Evolutionary conservation across 768 basidiomycete species (phyloP), one percentile per base, ranked within the genome.

Genomic region (Pleurotus ostreatus): DNA sequence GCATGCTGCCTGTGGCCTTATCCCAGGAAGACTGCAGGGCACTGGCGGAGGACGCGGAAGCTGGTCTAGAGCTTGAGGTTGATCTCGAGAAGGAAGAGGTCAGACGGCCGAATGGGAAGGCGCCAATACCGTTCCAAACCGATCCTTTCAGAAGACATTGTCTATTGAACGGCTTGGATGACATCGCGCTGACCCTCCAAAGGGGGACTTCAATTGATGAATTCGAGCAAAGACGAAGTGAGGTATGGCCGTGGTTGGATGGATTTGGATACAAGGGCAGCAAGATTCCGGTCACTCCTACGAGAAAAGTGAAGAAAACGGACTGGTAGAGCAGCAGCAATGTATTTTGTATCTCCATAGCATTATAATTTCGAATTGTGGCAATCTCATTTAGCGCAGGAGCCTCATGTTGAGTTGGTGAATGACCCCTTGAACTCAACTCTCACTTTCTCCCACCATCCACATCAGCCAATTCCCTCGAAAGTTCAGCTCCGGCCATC

Each of bases 81-180:
- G 92, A 96, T 68, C 80, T 96, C 18, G 88, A 91, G 69, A 87
- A 85, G 65, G 76, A 87, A 68, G 86, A 90, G 71, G 80, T 95
- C 58, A 78, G 87, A 57, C 86, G 91, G 52, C 65, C 68, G 13
- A 88, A 88, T 65, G 54, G 54, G 13, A 81, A 91, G 65, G 71
- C 81, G 2, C 68, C 87, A 16, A 85, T 97, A 60, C 56, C 78
- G 41, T 99, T 99, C 75, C 77, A 78, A 39, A 84, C 87, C 48
- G 97, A 99, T 71, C 74, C 87, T 0, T 99, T 98, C 88, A 80
- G 95, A 60, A 78, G 92, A 55, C 92, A 96, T 67, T 95, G 97
- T 69, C 74, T 99, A 69, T 70, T 99, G 72, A 94, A 99, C 65
- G 97, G 97, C 30, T 74, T 98, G 61, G 97, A 99, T 69, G 97